Conservation (phyloP, 169 alveolate genomes). For the Cryptosporidium ubiquitum region DNA sequence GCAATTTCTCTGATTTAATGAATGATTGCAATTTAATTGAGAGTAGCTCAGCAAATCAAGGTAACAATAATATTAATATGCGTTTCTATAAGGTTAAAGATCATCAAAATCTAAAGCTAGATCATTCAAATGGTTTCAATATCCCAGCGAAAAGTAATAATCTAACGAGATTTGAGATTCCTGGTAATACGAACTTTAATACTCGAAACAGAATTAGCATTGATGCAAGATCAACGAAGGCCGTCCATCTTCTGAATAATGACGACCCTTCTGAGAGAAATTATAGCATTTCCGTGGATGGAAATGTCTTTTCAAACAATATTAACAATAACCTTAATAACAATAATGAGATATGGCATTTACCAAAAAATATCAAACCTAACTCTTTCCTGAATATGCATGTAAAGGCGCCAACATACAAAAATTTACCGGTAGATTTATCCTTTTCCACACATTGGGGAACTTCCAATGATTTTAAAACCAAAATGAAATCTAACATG, state of each 20-base stretch:
- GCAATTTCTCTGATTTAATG: not conserved
- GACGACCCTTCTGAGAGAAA: constrained; percentile 15
- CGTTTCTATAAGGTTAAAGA: not conserved
- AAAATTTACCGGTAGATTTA: not conserved
- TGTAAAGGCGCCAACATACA: not conserved
- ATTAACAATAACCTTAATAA: not conserved
- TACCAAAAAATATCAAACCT: not conserved
- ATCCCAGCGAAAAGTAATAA: not conserved
- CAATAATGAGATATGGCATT: not conserved
- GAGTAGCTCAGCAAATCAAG: not conserved
- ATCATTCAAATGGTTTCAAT: not conserved
- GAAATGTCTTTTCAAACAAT: not conserved
- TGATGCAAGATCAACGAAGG: not conserved
- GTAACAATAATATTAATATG: not conserved
- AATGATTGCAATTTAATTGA: not conserved
- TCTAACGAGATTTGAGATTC: not conserved
- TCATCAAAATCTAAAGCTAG: not conserved
- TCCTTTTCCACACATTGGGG: not conserved
- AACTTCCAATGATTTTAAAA: not conserved
- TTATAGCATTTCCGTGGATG: not conserved
- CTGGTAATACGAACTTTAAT: not conserved
- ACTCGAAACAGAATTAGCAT: not conserved
- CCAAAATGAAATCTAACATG: not conserved
- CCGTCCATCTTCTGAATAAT: constrained; percentile 10
- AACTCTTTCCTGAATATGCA: not conserved